A percentile compares a stretch with the other conserved stretches of the same genome.
Conservation (phyloP, 441 rosid species). For the Adansonia madagascariensis region DNA sequence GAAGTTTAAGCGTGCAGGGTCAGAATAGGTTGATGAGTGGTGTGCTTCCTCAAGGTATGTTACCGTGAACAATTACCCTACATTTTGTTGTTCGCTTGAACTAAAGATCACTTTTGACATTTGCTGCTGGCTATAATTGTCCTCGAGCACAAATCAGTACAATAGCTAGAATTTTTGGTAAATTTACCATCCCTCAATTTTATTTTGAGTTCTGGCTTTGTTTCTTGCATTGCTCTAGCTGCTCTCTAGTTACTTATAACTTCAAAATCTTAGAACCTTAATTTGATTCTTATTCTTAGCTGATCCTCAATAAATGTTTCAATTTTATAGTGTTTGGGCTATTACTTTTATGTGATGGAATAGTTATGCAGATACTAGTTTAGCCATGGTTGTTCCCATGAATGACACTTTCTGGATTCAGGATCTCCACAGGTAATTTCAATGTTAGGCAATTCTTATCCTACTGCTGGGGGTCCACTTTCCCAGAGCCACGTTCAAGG, state of each 20-base stretch:
- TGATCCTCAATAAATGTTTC: not conserved
- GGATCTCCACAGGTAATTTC: conserved; percentile 92
- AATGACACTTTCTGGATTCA: conserved; percentile 47
- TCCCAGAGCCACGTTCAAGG: conserved; percentile 88
- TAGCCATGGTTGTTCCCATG: conserved; percentile 22
- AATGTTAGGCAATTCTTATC: conserved; percentile 78
- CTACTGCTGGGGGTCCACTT: conserved; percentile 76
- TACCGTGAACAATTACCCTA: conserved; percentile 6
- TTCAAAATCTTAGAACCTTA: not conserved
- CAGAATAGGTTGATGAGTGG: conserved; percentile 88
- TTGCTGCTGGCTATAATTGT: not conserved
- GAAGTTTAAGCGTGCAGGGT: conserved; percentile 76
- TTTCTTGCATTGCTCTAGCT: not conserved
- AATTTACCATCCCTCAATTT: not conserved
- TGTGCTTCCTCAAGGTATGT: conserved; percentile 85
- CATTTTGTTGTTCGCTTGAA: not conserved
- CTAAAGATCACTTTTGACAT: not conserved
- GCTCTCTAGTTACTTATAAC: not conserved
- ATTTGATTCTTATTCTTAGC: not conserved
- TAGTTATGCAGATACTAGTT: conserved; percentile 9
- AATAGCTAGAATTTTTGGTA: not conserved
- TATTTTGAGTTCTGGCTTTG: not conserved
- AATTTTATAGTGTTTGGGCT: not conserved
- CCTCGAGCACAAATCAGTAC: not conserved
- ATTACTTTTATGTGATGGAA: not conserved